Conservation (phyloP, 2,329 filamentous ascomycete species). For the Penicillium digitatum region DNA sequence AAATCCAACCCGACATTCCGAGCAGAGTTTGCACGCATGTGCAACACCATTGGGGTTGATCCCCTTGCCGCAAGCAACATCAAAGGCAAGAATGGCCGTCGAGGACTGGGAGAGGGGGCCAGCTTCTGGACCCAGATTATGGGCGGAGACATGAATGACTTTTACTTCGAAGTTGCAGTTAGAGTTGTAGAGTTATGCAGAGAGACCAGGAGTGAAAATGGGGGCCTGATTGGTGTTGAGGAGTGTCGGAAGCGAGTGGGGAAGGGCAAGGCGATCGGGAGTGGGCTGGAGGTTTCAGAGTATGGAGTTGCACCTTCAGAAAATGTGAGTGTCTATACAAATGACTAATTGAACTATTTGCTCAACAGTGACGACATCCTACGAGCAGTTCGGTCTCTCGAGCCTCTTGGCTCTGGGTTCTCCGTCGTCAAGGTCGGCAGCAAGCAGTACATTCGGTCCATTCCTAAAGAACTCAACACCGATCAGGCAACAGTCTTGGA, state of each 20-base stretch:
- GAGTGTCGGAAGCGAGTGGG: conserved; percentile 76
- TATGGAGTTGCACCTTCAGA: conserved; percentile 38
- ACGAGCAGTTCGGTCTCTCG: conserved; percentile 79
- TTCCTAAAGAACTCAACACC: conserved; percentile 90
- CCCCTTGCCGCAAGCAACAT: conserved; percentile 70
- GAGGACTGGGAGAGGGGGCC: conserved; percentile 47
- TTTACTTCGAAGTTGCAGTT: conserved; percentile 97
- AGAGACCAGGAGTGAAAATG: conserved; percentile 82
- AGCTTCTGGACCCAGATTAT: conserved; percentile 92
- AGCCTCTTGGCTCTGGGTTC: conserved; percentile 84
- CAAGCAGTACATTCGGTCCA: conserved; percentile 81
- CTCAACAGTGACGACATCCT: conserved; percentile 72
- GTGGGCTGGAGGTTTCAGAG: conserved; percentile 74
- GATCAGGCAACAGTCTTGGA: conserved; percentile 92
- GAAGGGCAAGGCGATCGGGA: conserved; percentile 68
- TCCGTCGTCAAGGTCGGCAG: conserved; percentile 77
- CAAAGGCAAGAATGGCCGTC: conserved; percentile 47
- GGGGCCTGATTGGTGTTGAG: conserved; percentile 77
- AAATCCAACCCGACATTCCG: conserved; percentile 92
- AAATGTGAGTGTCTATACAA: neutral
- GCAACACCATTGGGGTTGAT: conserved; percentile 91
- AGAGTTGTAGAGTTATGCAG: conserved; percentile 89
- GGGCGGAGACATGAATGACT: conserved; percentile 89
- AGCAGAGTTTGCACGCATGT: conserved; percentile 98
- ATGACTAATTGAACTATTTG: neutral